Conservation (phyloP, 768 basidiomycete genomes). For the Boletus barrowsii region DNA sequence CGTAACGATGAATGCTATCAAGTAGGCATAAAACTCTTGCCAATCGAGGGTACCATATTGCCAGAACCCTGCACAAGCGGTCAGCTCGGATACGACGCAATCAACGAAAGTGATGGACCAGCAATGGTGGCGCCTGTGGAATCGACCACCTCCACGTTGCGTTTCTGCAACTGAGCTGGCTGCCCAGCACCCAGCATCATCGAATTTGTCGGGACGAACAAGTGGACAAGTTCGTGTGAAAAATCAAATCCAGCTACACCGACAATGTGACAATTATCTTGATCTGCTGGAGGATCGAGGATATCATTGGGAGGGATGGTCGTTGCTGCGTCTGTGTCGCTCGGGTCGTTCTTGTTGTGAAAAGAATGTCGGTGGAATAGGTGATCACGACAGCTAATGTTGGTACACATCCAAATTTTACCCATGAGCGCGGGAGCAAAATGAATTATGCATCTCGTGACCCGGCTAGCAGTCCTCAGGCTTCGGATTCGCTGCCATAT, state of each 20-base stretch:
- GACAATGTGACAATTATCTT: too few relatives aligned
- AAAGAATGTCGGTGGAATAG: too few relatives aligned
- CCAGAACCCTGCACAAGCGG: not conserved
- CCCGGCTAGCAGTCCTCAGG: too few relatives aligned
- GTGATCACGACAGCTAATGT: too few relatives aligned
- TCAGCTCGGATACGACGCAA: not conserved
- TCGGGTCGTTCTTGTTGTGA: conserved; percentile 3
- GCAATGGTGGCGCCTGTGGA: not conserved
- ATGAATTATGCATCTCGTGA: too few relatives aligned
- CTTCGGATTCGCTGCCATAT: too few relatives aligned
- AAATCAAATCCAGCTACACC: too few relatives aligned
- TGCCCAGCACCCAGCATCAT: not conserved
- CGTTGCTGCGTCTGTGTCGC: not conserved
- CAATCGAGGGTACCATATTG: not conserved
- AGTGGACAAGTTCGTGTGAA: too few relatives aligned
- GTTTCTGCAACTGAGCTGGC: not conserved
- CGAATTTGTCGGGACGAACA: not conserved
- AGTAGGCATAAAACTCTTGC: not conserved
- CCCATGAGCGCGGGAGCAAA: too few relatives aligned
- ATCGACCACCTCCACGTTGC: not conserved
- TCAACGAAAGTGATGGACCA: not conserved
- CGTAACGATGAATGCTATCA: not conserved
- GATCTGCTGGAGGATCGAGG: not conserved
- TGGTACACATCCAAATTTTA: too few relatives aligned
- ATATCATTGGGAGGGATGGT: not conserved